A percentile compares a stretch with the other conserved stretches of the same genome.
Conservation (phyloP, 2,329 filamentous ascomycete species). For the Aspergillus sp. region DNA sequence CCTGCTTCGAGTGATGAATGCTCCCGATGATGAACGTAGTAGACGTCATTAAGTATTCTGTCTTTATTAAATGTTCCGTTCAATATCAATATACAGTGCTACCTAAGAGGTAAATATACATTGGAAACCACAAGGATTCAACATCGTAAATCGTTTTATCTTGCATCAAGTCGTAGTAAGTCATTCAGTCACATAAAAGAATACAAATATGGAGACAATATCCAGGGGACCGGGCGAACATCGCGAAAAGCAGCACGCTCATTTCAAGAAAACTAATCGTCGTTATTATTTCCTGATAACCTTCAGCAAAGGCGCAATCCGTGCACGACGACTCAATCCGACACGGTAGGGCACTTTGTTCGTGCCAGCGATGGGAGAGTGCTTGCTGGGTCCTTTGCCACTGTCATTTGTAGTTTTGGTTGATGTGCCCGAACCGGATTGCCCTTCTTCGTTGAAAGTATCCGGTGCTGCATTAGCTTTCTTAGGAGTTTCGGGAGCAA, state of each 20-base stretch:
- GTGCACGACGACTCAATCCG: conserved; percentile 43
- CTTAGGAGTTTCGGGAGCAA: conserved; percentile 2
- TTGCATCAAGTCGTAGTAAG: not conserved
- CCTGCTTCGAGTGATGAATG: no score
- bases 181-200: not conserved
- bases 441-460: not conserved
- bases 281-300: conserved; percentile 34
- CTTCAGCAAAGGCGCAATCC: conserved; percentile 44
- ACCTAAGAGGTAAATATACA: not conserved
- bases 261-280: no score
- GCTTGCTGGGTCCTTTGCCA: conserved; percentile 29
- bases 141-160: not conserved
- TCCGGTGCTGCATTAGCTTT: conserved; percentile 1
- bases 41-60: not conserved
- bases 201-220: not conserved
- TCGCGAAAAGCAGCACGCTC: no score
- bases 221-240: no score
- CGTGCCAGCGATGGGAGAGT: conserved; percentile 35
- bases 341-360: conserved; percentile 40
- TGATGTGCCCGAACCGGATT: not conserved
- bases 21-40: no score
- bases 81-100: not conserved
- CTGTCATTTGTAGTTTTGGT: not conserved
- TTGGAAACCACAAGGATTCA: not conserved
- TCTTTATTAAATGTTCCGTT: not conserved